phyloP scores from a whole-genome alignment of 2,329 filamentous ascomycete genomes.

The Trichoderma sp. region DNA sequence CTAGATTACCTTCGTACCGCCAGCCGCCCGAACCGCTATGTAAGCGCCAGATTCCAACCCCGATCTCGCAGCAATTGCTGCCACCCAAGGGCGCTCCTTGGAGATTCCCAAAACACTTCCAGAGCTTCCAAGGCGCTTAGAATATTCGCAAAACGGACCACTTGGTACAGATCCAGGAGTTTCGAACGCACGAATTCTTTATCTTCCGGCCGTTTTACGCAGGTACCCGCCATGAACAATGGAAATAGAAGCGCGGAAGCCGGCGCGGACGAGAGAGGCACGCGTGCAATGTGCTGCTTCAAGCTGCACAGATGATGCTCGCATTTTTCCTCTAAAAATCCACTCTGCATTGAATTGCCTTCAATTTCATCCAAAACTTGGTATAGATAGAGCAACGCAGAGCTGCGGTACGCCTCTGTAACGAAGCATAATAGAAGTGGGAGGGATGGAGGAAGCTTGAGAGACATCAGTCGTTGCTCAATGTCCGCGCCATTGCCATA shows the following conservation, averaged over 20 bases:
- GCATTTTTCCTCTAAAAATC: background rate
- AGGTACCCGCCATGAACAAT: background rate
- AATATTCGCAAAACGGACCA: background rate
- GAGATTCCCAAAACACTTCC: background rate
- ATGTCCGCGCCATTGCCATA: background rate
- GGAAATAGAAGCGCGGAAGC: background rate
- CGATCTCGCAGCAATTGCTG: background rate
- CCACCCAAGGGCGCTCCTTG: background rate
- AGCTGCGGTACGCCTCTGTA: background rate
- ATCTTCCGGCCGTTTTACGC: background rate
- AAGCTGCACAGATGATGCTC: background rate
- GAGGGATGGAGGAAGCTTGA: background rate
- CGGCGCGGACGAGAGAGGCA: background rate
- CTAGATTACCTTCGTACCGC: background rate
- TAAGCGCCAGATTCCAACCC: constrained; percentile 1
- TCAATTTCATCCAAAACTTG: background rate
- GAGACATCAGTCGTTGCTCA: background rate
- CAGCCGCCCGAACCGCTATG: background rate
- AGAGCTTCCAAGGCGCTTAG: background rate
- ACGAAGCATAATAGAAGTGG: background rate
- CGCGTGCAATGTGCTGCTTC: background rate
- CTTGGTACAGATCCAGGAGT: background rate
- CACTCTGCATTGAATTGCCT: background rate
- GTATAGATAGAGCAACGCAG: background rate
- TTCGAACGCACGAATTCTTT: background rate